phyloP scores from a whole-genome alignment of 2,329 filamentous ascomycete genomes.

The Ophiostoma australiae region DNA sequence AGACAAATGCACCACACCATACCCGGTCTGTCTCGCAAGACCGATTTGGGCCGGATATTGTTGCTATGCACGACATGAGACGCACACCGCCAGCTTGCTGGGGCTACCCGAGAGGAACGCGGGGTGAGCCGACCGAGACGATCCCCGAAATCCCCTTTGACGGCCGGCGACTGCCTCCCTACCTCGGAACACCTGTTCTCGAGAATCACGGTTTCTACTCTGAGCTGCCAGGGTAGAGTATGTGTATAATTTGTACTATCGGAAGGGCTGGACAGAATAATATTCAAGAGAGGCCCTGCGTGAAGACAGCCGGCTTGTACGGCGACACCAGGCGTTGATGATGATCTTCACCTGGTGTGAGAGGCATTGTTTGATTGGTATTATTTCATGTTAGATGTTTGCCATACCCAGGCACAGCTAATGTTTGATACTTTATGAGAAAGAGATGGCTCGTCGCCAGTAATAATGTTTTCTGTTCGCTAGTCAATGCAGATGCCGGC shows the following conservation, averaged over 20 bases:
- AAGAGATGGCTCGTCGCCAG: not conserved
- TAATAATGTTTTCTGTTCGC: not conserved
- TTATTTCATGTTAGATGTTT: not conserved
- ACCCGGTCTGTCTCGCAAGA: not conserved
- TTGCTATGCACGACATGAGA: constrained; percentile 27
- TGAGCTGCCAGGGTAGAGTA: constrained; percentile 26
- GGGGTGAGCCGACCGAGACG: not conserved
- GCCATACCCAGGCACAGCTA: not conserved
- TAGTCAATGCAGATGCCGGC: not conserved
- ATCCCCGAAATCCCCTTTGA: constrained; percentile 27
- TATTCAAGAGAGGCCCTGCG: not conserved
- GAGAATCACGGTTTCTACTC: constrained; percentile 23
- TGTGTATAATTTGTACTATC: not conserved
- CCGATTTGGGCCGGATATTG: constrained; percentile 22
- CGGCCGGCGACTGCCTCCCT: constrained; percentile 26
- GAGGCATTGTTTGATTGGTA: not conserved
- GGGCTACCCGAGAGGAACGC: not conserved
- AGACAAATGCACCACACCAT: not conserved
- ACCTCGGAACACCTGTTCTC: constrained; percentile 21
- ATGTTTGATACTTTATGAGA: not conserved
- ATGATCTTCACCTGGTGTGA: not conserved
- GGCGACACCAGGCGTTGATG: not conserved
- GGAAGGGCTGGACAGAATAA: not conserved
- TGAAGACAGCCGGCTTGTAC: not conserved
- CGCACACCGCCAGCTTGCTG: constrained; percentile 19